Base-by-base conservation (phyloP, 2,329 filamentous ascomycete species). In the Ophiocordyceps sinensis region DNA sequence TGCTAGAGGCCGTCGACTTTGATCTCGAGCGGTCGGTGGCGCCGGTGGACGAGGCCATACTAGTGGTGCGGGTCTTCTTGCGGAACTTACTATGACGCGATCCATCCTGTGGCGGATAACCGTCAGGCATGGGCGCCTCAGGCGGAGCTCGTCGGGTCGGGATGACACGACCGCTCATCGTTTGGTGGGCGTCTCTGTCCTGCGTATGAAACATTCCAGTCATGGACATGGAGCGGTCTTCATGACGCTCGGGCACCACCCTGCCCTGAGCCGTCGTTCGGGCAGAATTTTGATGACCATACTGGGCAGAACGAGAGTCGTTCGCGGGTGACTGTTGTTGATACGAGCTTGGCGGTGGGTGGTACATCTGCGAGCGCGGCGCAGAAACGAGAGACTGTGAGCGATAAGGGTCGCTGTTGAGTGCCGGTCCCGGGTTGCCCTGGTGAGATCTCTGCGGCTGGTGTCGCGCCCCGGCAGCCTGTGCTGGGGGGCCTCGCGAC, bases 161-260 rank as follows among this genome's bases (percentile, higher is more conserved):
- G 49, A 98, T 94, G 17, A 94, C 73, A 49, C 91, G 77, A 38
- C 91, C 91, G 56, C 85, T 94, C 77, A 89, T 93, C 6, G 88
- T 95, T 61, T 95, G 89, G 59, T 91, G 82, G 36, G 87, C 69
- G 53, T 84, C 82, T 45, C 75, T 73, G 51, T 93, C 85, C 41
- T 82, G 71, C 3, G 80, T 72, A 50, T 86, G 58, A 45, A 66
- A 70, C 17, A 59, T 84, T 10, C 84, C 85, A 5, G 82, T 91
- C 81, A 98, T 82, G 37, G 89, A 94, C 91, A 96, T 96, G 47
- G 91, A 80, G 43, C 91, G 77, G 60, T 96, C 89, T 53, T 93
- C 85, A 46, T 88, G 83, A 41, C 89, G 79, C 56, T 95, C 88
- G 1, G 91, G 91, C 9, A 98, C 87, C 30, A 91, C 71, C 45